These are phyloP conservation scores for Polytolypa hystricis DNA, from an alignment of 2,329 filamentous ascomycete species.

Conservation along the genomic window DNA sequence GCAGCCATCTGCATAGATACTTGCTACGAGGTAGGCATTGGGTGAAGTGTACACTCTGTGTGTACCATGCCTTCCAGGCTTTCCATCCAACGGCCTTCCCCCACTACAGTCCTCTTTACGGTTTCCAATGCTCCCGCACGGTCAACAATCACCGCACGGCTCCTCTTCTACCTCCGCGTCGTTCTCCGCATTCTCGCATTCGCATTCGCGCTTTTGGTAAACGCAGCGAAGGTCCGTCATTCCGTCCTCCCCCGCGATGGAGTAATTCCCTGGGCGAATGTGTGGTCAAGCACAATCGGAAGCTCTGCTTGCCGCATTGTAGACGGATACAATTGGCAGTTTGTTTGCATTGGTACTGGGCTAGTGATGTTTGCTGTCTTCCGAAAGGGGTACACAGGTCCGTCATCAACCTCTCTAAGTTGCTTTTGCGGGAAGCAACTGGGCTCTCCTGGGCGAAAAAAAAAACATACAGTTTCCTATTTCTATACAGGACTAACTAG, in stretches of 20 bases:
- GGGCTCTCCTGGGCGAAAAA: constrained; percentile 9
- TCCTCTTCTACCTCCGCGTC: constrained; percentile 34
- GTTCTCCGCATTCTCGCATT: constrained; percentile 36
- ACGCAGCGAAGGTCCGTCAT: constrained; percentile 23
- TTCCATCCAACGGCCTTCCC: constrained; percentile 48
- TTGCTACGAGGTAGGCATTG: too few relatives aligned
- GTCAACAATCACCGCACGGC: constrained; percentile 35
- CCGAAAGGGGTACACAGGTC: constrained; percentile 42
- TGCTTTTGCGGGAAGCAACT: constrained; percentile 5
- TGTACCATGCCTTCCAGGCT: constrained; percentile 52
- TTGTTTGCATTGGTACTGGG: constrained; percentile 29
- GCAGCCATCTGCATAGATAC: too few relatives aligned
- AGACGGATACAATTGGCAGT: constrained; percentile 31
- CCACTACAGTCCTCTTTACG: constrained; percentile 84
- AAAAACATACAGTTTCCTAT: background rate
- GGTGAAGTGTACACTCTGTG: too few relatives aligned
- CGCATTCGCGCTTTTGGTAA: constrained; percentile 27
- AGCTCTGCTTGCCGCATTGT: constrained; percentile 24
- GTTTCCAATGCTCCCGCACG: constrained; percentile 64
- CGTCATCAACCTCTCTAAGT: constrained; percentile 9
- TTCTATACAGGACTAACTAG: constrained; percentile 28
- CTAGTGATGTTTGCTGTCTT: constrained; percentile 35
- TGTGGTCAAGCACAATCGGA: constrained; percentile 27
- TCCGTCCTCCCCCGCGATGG: constrained; percentile 19
- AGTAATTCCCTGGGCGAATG: constrained; percentile 19